A percentile compares a stretch with the other conserved stretches of the same genome.
These are phyloP conservation scores for Candida ulmi DNA, from an alignment of 805 yeast genomes.

Conservation along the genomic window DNA sequence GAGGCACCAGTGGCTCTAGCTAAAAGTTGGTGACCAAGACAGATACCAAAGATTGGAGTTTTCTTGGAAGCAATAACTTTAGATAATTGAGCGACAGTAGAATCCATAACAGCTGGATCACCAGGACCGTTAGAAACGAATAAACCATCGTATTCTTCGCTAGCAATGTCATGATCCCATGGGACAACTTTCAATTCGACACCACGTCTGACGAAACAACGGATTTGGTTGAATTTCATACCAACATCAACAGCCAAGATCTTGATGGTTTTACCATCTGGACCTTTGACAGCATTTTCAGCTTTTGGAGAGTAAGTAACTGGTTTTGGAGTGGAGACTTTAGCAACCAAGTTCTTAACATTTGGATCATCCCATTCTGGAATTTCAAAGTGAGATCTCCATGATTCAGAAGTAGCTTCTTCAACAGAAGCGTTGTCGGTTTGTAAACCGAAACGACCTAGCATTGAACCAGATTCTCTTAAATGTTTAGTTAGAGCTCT, in stretches of 20 bases:
- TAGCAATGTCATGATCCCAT: slow-evolving; percentile 82
- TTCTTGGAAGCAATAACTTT: slow-evolving; percentile 55
- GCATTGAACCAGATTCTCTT: slow-evolving; percentile 87
- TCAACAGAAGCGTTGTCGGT: slow-evolving; percentile 29
- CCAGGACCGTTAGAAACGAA: slow-evolving; percentile 99
- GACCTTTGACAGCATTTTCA: slow-evolving; percentile 47
- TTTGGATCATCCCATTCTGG: slow-evolving; percentile 96
- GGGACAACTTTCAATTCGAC: slow-evolving; percentile 95
- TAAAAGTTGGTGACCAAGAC: slow-evolving; percentile 95
- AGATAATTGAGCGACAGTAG: slow-evolving; percentile 55
- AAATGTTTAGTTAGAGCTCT: slow-evolving; percentile 90
- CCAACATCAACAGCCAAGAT: slow-evolving; percentile 95
- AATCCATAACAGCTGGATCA: slow-evolving; percentile 86
- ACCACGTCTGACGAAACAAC: slow-evolving; percentile 95
- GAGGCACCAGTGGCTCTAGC: slow-evolving; percentile 95
- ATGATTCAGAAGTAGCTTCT: slow-evolving; percentile 34
- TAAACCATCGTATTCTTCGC: slow-evolving; percentile 87
- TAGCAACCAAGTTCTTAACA: slow-evolving; percentile 82
- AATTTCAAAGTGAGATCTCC: slow-evolving; percentile 60
- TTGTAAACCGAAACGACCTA: slow-evolving; percentile 80
- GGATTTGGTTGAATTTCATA: slow-evolving; percentile 95
- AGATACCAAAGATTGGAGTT: slow-evolving; percentile 95
- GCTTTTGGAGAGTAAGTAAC: slow-evolving; percentile 68
- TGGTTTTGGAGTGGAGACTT: slow-evolving; percentile 78
- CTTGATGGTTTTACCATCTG: slow-evolving; percentile 72